These are phyloP conservation scores for Fusarium oxysporum DNA, from an alignment of 2,329 filamentous ascomycete species.

Conservation along the genomic window DNA sequence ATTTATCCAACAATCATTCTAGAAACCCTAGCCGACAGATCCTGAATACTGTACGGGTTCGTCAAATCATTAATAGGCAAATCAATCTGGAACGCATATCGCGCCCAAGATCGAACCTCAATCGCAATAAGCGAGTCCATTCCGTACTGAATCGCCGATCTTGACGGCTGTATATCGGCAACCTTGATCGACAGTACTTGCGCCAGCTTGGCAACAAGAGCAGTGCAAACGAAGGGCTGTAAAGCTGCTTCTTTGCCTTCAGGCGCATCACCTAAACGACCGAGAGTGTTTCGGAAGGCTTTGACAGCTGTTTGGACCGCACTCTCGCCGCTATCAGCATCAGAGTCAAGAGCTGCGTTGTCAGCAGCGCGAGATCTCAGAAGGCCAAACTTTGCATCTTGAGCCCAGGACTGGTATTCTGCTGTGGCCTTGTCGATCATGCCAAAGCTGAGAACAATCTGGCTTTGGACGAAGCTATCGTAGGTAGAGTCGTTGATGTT, in stretches of 20 bases:
- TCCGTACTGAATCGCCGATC: slow-evolving; percentile 40
- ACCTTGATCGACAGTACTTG: slow-evolving; percentile 42
- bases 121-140: slow-evolving; percentile 44
- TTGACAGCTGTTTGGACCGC: slow-evolving; percentile 42
- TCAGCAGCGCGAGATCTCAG: slow-evolving; percentile 30
- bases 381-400: slow-evolving; percentile 40
- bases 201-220: slow-evolving; percentile 39
- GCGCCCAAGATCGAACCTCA: slow-evolving; percentile 41
- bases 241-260: slow-evolving; percentile 35
- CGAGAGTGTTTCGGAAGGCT: slow-evolving; percentile 33
- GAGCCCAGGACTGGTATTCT: slow-evolving; percentile 42
- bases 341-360: slow-evolving; percentile 28
- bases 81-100: slow-evolving; percentile 44
- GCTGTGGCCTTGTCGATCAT: slow-evolving; percentile 40
- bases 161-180: slow-evolving; percentile 36
- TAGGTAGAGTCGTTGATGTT: slow-evolving; percentile 7
- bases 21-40: slow-evolving; percentile 37
- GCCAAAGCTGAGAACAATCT: slow-evolving; percentile 41
- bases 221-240: slow-evolving; percentile 35
- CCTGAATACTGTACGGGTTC: slow-evolving; percentile 42
- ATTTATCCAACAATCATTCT: slow-evolving; percentile 29
- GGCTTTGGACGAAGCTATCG: slow-evolving; percentile 34
- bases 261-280: slow-evolving; percentile 14
- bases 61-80: slow-evolving; percentile 42
- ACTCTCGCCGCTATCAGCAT: slow-evolving; percentile 32